Evolutionary conservation across 805 yeast genomes (phyloP).

Genomic region (Candida coquimbonensis): DNA sequence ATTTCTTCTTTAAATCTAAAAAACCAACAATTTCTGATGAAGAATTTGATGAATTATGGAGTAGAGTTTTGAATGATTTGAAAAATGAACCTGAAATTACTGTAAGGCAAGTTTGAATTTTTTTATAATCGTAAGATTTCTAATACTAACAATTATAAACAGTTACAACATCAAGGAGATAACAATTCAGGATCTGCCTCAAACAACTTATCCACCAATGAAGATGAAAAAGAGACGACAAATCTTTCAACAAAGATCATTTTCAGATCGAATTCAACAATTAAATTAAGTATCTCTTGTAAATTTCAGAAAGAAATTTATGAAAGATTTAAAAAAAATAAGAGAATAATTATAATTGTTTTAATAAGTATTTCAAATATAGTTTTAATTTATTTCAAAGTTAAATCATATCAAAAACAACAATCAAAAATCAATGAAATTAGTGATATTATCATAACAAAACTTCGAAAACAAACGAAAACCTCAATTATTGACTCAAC

Average conservation of each 20-base stretch:
- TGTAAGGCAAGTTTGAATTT: constrained; percentile 63
- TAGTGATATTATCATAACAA: constrained; percentile 40
- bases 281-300: constrained; percentile 52
- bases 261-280: constrained; percentile 70
- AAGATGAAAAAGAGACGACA: constrained; percentile 29
- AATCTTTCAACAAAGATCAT: constrained; percentile 29
- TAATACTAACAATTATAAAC: constrained; percentile 17
- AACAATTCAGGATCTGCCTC: constrained; percentile 36
- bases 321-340: constrained; percentile 27
- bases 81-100: constrained; percentile 61
- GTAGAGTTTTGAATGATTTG: constrained; percentile 50
- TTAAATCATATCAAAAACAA: constrained; percentile 31
- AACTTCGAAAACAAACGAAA: constrained; percentile 41
- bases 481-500: constrained; percentile 26
- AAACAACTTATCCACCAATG: constrained; percentile 32
- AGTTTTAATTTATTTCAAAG: constrained; percentile 26
- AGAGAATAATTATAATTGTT: constrained; percentile 13
- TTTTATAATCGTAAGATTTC: constrained; percentile 5
- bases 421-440: constrained; percentile 38
- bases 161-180: constrained; percentile 25
- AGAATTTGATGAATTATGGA: constrained; percentile 75
- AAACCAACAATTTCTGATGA: constrained; percentile 35
- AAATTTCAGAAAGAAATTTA: constrained; percentile 46
- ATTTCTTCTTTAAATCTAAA: constrained; percentile 36
- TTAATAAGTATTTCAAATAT: constrained; percentile 8